These are phyloP conservation scores for Aspergillus intermedius DNA, from an alignment of 2,329 filamentous ascomycete genomes.

Conservation along the genomic window DNA sequence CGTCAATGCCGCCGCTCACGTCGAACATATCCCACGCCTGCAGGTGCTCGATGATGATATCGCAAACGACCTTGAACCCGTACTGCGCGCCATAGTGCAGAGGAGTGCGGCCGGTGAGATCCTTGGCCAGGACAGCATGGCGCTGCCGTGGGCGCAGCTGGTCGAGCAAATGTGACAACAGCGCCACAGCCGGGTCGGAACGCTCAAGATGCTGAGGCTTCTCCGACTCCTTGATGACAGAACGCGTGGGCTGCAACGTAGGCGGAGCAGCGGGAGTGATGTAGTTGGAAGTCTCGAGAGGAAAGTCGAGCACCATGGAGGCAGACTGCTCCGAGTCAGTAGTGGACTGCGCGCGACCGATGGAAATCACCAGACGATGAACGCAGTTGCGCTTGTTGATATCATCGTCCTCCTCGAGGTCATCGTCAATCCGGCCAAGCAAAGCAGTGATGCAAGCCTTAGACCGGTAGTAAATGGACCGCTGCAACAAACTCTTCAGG, in stretches of 20 bases:
- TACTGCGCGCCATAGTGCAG: constrained; percentile 94
- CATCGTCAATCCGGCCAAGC: constrained; percentile 58
- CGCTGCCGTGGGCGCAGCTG: constrained; percentile 63
- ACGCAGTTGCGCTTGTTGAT: constrained; percentile 92
- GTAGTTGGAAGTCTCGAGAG: constrained; percentile 59
- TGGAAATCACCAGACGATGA: constrained; percentile 85
- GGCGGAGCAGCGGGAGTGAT: constrained; percentile 72
- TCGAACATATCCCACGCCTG: constrained; percentile 84
- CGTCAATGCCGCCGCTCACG: constrained; percentile 78
- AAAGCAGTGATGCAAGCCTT: constrained; percentile 65
- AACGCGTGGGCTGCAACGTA: constrained; percentile 53
- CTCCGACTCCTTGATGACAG: constrained; percentile 61
- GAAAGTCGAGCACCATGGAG: constrained; percentile 45
- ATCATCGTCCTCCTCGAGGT: constrained; percentile 77
- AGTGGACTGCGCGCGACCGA: constrained; percentile 65
- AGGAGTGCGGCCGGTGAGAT: constrained; percentile 75
- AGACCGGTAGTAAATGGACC: constrained; percentile 63
- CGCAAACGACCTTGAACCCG: constrained; percentile 83
- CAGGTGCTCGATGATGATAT: constrained; percentile 81
- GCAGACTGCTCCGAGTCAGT: constrained; percentile 48
- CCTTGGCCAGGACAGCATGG: constrained; percentile 58
- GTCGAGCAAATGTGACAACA: constrained; percentile 60
- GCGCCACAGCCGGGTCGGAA: constrained; percentile 68
- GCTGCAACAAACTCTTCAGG: constrained; percentile 38
- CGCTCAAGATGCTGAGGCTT: constrained; percentile 54